Base-by-base conservation (phyloP, 768 basidiomycete genomes). In the Leucosporidium creatinivorum region DNA sequence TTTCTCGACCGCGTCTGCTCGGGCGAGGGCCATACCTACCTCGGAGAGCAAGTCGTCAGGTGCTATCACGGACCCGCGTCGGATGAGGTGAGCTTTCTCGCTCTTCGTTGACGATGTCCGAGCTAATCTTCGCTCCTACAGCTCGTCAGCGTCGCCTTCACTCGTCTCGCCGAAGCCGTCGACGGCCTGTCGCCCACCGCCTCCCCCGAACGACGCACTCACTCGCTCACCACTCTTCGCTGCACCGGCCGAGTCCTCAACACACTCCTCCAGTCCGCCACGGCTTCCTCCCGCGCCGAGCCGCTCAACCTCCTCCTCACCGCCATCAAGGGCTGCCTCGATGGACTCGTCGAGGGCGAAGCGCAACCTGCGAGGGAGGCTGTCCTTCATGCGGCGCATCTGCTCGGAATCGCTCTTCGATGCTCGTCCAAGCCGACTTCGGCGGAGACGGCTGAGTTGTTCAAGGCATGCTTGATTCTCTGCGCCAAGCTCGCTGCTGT, bases 61-160 rank as follows among this genome's bases (percentile, higher is more conserved):
- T 73, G 71, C 49, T 73, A 69, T n/a, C 63, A 69, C 52, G 71
- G 71, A 12, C 23, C 51, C 1, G 71, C 71, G 5, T 73, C 71
- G 1, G 68, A 73, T 30, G 71, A 73, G 68, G 68, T 66, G 39
- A 31, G 66, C 26, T 21, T 18, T 4, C 18, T 25, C 3, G 9
- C 18, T 17, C 48, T 56, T 33, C n/a, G 36, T 44, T 15, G 39
- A 44, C 39, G 8, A 9, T 6, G 0, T 30, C 18, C 0, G 10
- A 1, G 15, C 31, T 31, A n/a, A 54, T 9, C 9, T 8, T 18
- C 33, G 0, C 26, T 33, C 10, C 12, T 10, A 12, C 61, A 71
- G 70, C 70, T 73, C 26, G 68, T 69, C 36, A 73, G 68, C 66
- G 71, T 73, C 63, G 65, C 71, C 4, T 73, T 73, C 48, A 18